Evolutionary conservation across 1,139 yeast genomes (phyloP), one percentile per base, ranked within the genome.

Genomic region (Yamadazyma kanchanaburiensis): DNA sequence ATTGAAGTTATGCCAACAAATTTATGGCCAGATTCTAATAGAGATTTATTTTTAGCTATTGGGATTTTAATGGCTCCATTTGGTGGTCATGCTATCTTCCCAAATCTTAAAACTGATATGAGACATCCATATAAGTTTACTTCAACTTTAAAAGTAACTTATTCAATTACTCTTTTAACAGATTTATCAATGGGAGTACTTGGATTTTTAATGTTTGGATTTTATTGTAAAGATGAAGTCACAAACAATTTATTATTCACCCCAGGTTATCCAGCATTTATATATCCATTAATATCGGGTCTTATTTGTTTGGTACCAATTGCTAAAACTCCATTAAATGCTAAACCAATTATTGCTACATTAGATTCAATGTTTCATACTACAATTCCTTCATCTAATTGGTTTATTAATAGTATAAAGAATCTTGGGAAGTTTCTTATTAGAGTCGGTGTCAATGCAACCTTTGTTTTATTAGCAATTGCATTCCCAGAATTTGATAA

Each of bases 141-240:
- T 3, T 35, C 40, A 15, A 64, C 74, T 1, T 57, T 69, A 30
- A 42, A 48, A 21, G 49, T 52, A 3, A 68, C 74, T 3, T 86
- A 82, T 46, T 45, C 72, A 25, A 81, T 87, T 40, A 82, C 95
- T 0, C 71, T 80, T 35, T 31, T 75, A 1, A 75, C 91, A 6
- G 96, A 89, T 54, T 50, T 76, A 35, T 60, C 82, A 14, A 86
- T 88, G 71, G 96, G 87, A 0, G 62, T 82, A 2, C 58, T 86
- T 26, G 96, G 96, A 0, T 84, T 80, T 51, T 59, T 88, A 22
- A 89, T 89, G 96, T 89, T 86, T 63, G 96, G 97, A 15, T 58
- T 60, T 12, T 50, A 60, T 13, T 86, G 89, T 30, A 71, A 73
- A 43, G 94, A 86, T 48, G 96, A 89, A 54, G 75, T 89, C 41